Evolutionary conservation across 768 basidiomycete species (phyloP), one percentile per base, ranked within the genome.

Genomic region (Chiua virens): DNA sequence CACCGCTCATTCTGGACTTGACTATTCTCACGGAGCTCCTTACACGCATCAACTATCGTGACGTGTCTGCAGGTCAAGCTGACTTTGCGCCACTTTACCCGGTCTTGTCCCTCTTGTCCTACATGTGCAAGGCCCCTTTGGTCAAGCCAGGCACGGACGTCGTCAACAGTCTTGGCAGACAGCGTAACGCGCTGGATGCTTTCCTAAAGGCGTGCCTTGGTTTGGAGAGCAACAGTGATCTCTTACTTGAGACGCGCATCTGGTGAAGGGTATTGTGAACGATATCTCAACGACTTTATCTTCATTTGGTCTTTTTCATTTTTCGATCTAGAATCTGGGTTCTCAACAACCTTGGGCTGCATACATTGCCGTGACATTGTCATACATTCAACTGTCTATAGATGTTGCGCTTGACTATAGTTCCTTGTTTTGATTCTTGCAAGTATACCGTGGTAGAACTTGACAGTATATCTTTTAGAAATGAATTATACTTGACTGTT

Each of bases 121-220:
- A 95, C 80, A 96, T 98, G 93, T 85, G 96, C 74, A 97, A 97
- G 79, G 94, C 93, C 0, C 92, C 93, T n/a, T 83, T 95, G 64
- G 93, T 95, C 73, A 95, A 95, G 78, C 91, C 89, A 60, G 89
- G 85, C 48, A 88, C 87, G 34, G 90, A 91, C 61, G 93, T 98
- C 60, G 87, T 98, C 72, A 99, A 99, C 83, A 89, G 87, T 58
- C 81, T 98, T 57, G 87, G 86, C 73, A 84, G 95, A 68, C 96
- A 99, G 79, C 86, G 96, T 66, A 91, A 93, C 54, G 96, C 92
- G 9, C 83, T 98, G 50, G 94, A 96, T 71, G 73, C 79, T 37
- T 97, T 96, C 85, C 78, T 97, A 65, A 96, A 95, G 81, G 93
- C 93, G 36, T 97, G 92, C 72, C 74, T 95, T 46, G 93, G 93